A percentile compares a stretch with the other conserved stretches of the same genome.
Evolutionary conservation across 2,329 filamentous ascomycete species (phyloP).

Genomic region (Alternaria gansuensis): DNA sequence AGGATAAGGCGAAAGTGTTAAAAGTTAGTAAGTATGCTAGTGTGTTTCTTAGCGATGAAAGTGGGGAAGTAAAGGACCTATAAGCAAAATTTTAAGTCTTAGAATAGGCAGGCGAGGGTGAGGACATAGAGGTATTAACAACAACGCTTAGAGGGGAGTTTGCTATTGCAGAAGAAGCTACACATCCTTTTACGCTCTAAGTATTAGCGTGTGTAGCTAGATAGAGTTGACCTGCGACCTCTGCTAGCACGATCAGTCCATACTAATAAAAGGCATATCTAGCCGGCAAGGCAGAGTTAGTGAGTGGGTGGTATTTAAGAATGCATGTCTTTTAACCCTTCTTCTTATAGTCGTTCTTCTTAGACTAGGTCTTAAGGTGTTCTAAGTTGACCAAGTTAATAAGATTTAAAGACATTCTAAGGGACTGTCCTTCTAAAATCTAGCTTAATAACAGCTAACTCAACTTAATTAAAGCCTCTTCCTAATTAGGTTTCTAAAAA

Average conservation of each 20-base stretch:
- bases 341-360: constrained; percentile 15
- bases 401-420: constrained; percentile 10
- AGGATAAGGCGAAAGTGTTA: background rate
- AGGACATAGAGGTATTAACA: constrained; percentile 1
- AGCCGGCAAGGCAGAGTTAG: constrained; percentile 15
- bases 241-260: constrained; percentile 16
- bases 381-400: constrained; percentile 17
- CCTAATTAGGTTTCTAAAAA: constrained; percentile 16
- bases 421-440: constrained; percentile 5
- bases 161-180: background rate
- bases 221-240: constrained; percentile 7
- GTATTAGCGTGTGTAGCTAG: constrained; percentile 5
- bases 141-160: background rate
- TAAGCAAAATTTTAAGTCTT: background rate
- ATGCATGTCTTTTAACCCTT: constrained; percentile 9
- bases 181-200: constrained; percentile 1
- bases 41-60: constrained; percentile 8
- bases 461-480: constrained; percentile 21
- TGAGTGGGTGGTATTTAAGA: constrained; percentile 11
- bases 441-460: constrained; percentile 19
- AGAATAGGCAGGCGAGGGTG: background rate
- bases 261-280: constrained; percentile 21
- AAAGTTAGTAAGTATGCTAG: background rate
- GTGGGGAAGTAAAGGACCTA: constrained; percentile 12
- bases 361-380: constrained; percentile 16